Evolutionary conservation across 1,139 yeast genomes (phyloP).

Genomic region (Yamadazyma taylorii): DNA sequence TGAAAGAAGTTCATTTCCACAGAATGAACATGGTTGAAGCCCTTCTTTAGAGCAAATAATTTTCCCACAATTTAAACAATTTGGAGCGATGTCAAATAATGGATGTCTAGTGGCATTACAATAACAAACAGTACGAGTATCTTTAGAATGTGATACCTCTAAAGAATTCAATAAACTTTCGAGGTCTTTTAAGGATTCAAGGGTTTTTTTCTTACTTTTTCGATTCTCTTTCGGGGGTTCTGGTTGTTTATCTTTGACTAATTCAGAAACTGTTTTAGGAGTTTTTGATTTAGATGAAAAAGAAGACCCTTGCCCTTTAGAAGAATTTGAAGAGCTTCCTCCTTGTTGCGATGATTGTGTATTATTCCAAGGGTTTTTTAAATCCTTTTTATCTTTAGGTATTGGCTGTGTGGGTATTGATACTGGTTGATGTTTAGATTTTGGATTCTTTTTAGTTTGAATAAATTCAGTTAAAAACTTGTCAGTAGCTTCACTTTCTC

Average conservation of each 20-base stretch:
- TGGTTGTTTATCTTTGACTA: constrained; percentile 19
- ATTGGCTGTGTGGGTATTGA: neutral
- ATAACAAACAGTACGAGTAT: constrained; percentile 49
- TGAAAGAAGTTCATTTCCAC: constrained; percentile 68
- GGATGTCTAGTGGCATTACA: constrained; percentile 90
- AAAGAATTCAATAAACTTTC: constrained; percentile 42
- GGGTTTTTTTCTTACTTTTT: constrained; percentile 36
- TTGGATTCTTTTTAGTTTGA: constrained; percentile 13
- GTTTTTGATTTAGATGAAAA: neutral
- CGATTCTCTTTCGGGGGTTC: constrained; percentile 27
- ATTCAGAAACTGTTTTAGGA: constrained; percentile 1
- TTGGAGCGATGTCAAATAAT: constrained; percentile 84
- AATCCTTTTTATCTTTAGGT: constrained; percentile 5
- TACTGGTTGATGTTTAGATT: constrained; percentile 6
- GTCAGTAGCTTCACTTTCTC: constrained; percentile 49
- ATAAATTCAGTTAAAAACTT: constrained; percentile 38
- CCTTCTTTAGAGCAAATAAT: constrained; percentile 91
- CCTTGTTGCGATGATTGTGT: neutral
- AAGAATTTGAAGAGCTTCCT: too few species aligned
- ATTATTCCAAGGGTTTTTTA: constrained; percentile 7
- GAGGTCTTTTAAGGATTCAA: constrained; percentile 58
- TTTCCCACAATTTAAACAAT: constrained; percentile 92
- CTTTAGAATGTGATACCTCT: constrained; percentile 25
- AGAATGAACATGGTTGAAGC: constrained; percentile 81
- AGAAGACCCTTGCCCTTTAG: too few species aligned